Conservation (phyloP, 176 grass and related monocot genomes). For the Musa acuminata region DNA sequence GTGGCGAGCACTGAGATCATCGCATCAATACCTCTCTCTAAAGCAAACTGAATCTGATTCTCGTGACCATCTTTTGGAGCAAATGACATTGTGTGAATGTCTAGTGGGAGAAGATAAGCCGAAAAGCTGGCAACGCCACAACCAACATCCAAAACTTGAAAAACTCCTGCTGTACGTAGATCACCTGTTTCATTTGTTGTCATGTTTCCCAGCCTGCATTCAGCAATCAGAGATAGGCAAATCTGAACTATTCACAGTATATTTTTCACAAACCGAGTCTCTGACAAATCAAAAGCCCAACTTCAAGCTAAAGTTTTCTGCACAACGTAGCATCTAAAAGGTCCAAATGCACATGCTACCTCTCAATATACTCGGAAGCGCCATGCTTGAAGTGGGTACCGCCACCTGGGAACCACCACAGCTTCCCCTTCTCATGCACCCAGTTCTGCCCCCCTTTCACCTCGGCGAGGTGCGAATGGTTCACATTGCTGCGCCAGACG, state of each 20-base stretch:
- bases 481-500: conserved; percentile 89
- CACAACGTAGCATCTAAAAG: background rate
- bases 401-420: conserved; percentile 98
- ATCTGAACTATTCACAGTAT: background rate
- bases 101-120: conserved; percentile 76
- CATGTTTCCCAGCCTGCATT: conserved; percentile 88
- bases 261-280: background rate
- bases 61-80: conserved; percentile 94
- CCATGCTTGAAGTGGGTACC: conserved; percentile 97
- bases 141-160: conserved; percentile 87
- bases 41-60: conserved; percentile 96
- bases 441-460: conserved; percentile 97
- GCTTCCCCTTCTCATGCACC: conserved; percentile 78
- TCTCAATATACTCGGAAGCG: conserved; percentile 82
- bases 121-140: conserved; percentile 95
- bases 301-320: background rate
- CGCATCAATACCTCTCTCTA: conserved; percentile 89
- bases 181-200: conserved; percentile 77
- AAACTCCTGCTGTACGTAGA: conserved; percentile 60
- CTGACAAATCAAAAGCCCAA: background rate
- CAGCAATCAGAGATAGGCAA: conserved; percentile 11
- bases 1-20: conserved; percentile 84
- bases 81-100: conserved; percentile 91
- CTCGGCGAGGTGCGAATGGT: conserved; percentile 83
- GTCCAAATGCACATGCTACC: conserved; percentile 28